Conservation (phyloP, 805 yeast species). For the Lachancea kluyveri region DNA sequence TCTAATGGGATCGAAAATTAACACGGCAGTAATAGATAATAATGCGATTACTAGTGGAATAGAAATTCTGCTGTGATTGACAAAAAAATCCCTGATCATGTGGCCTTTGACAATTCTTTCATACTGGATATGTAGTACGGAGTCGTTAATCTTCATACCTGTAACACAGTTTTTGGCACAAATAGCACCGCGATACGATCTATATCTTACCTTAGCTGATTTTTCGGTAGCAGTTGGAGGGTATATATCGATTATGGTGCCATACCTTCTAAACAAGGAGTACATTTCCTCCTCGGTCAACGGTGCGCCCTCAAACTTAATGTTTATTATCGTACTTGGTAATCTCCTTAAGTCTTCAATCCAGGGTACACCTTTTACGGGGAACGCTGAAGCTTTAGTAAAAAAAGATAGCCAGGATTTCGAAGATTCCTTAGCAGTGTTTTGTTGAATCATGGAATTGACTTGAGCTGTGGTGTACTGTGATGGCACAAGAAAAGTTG, state of each 20-base stretch:
- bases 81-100: slow-evolving; percentile 48
- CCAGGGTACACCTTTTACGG: slow-evolving; percentile 93
- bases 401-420: slow-evolving; percentile 35
- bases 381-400: slow-evolving; percentile 50
- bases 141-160: slow-evolving; percentile 59
- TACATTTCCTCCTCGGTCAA: slow-evolving; percentile 77
- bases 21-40: slow-evolving; percentile 73
- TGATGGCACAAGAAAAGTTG: slow-evolving; percentile 60
- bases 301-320: slow-evolving; percentile 70
- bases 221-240: slow-evolving; percentile 47
- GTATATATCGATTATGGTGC: slow-evolving; percentile 66
- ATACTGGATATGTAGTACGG: slow-evolving; percentile 70
- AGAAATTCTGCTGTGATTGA: slow-evolving; percentile 75
- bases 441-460: slow-evolving; percentile 44
- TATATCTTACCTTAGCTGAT: slow-evolving; percentile 51
- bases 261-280: slow-evolving; percentile 79
- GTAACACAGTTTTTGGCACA: slow-evolving; percentile 88
- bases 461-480: slow-evolving; percentile 44
- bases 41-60: slow-evolving; percentile 76
- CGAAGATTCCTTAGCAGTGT: slow-evolving; percentile 36
- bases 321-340: slow-evolving; percentile 58
- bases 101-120: slow-evolving; percentile 49
- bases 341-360: slow-evolving; percentile 83
- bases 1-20: slow-evolving; percentile 90
- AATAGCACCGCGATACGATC: slow-evolving; percentile 59